These are phyloP conservation scores for Thielaviopsis punctulata DNA, from an alignment of 2,329 filamentous ascomycete genomes.

Conservation along the genomic window DNA sequence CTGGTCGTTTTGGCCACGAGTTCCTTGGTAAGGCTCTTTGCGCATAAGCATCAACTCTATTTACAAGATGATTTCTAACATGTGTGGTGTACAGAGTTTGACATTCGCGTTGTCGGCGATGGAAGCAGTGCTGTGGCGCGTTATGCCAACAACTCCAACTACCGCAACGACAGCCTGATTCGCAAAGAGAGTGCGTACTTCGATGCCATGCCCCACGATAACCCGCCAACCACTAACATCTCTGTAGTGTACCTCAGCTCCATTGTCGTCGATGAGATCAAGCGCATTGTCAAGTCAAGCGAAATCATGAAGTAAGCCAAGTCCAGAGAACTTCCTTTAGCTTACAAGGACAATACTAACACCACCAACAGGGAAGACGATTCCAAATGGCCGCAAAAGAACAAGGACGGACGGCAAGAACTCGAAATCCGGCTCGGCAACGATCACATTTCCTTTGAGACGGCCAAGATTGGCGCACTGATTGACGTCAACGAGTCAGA, in stretches of 20 bases:
- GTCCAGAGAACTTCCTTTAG: background rate
- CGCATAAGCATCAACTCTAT: too few species aligned
- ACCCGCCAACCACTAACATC: background rate
- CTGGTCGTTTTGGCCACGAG: slow-evolving; percentile 92
- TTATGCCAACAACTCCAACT: slow-evolving; percentile 99
- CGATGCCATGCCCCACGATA: background rate
- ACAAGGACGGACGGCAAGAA: slow-evolving; percentile 95
- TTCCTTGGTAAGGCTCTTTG: slow-evolving; percentile 55
- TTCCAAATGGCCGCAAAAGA: slow-evolving; percentile 96
- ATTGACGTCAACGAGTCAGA: slow-evolving; percentile 93
- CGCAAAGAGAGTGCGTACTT: slow-evolving; percentile 82
- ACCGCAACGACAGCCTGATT: slow-evolving; percentile 94
- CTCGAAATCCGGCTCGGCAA: slow-evolving; percentile 85
- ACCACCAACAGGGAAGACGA: slow-evolving; percentile 67
- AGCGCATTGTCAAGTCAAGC: slow-evolving; percentile 89
- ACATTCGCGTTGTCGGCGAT: slow-evolving; percentile 83
- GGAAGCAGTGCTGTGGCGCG: slow-evolving; percentile 83
- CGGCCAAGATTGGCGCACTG: slow-evolving; percentile 91
- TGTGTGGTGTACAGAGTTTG: slow-evolving; percentile 56
- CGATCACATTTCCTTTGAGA: slow-evolving; percentile 98
- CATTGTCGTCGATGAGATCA: slow-evolving; percentile 80
- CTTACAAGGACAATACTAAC: background rate
- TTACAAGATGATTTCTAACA: too few species aligned
- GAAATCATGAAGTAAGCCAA: slow-evolving; percentile 78
- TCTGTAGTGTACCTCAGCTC: slow-evolving; percentile 82